Evolutionary conservation across 306 rosid genomes (phyloP).

Genomic region (Erythrophleum fordii): DNA sequence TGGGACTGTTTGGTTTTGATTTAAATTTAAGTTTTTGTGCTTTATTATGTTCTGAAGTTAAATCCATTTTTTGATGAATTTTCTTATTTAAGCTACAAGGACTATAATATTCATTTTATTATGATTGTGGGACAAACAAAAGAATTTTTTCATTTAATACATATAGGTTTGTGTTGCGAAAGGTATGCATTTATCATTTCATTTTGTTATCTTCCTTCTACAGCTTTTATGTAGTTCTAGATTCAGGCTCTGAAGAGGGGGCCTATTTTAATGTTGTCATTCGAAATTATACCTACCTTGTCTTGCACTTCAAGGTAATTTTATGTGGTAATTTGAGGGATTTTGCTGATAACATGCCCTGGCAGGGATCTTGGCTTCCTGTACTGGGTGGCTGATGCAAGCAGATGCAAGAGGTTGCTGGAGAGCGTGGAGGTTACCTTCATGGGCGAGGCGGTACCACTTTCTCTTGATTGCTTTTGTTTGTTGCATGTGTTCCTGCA

Average conservation of each 20-base stretch:
- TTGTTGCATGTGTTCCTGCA: neutral
- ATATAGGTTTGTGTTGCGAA: neutral
- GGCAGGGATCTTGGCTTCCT: conserved; percentile 98
- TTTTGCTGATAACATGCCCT: conserved; percentile 96
- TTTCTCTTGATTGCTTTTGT: conserved; percentile 34
- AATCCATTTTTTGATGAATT: neutral
- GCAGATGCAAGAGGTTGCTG: conserved; percentile 99
- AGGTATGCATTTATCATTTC: neutral
- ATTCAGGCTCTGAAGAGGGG: conserved; percentile 2
- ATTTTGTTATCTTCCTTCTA: neutral
- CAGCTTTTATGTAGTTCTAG: neutral
- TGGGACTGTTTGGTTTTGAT: neutral
- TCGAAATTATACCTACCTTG: conserved; percentile 5
- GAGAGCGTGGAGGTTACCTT: conserved; percentile 99
- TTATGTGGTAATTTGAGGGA: conserved; percentile 42
- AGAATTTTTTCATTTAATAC: neutral
- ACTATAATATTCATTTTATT: neutral
- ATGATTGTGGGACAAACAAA: neutral
- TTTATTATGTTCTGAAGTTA: neutral
- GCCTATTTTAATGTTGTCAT: neutral
- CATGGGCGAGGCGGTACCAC: conserved; percentile 97
- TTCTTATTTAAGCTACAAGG: neutral
- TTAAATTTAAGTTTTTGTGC: neutral
- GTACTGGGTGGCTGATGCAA: conserved; percentile 70
- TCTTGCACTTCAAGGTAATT: conserved; percentile 13